Evolutionary conservation across 441 rosid genomes (phyloP).

Genomic region (Breynia disticha): DNA sequence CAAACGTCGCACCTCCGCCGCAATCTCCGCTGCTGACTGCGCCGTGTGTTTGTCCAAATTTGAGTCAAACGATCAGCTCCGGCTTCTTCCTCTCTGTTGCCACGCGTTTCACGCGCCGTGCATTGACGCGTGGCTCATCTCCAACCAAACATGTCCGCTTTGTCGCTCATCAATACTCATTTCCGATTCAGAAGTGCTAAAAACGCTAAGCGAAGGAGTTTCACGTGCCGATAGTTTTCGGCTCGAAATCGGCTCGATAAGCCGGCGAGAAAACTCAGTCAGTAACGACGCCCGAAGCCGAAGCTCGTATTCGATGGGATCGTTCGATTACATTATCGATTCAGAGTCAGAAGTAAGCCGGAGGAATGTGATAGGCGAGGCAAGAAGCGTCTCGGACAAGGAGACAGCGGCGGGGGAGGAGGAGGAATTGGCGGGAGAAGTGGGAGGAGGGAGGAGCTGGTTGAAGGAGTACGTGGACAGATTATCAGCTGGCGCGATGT

Average conservation of each 20-base stretch:
- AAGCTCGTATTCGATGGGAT: conserved; percentile 69
- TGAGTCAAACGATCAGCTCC: conserved; percentile 62
- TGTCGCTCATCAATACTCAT: conserved; percentile 64
- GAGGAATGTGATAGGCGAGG: conserved; percentile 22
- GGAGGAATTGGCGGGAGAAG: conserved; percentile 20
- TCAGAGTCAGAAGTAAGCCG: conserved; percentile 50
- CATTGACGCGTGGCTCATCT: conserved; percentile 63
- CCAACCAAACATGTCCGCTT: conserved; percentile 83
- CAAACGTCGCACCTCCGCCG: conserved; percentile 37
- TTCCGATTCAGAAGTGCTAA: conserved; percentile 51
- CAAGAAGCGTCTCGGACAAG: conserved; percentile 43
- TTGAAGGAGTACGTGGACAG: conserved; percentile 74
- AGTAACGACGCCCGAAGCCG: conserved; percentile 22
- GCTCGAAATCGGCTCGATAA: conserved; percentile 77
- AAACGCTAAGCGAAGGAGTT: conserved; percentile 17
- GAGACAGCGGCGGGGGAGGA: no score
- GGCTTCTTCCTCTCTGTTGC: conserved; percentile 77
- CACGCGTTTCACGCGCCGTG: conserved; percentile 82
- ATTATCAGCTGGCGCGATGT: conserved; percentile 54
- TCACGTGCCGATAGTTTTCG: conserved; percentile 47
- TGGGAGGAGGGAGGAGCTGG: conserved; percentile 81
- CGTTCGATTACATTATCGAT: conserved; percentile 72
- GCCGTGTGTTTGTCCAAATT: conserved; percentile 80
- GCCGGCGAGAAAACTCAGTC: conserved; percentile 38
- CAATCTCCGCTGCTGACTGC: conserved; percentile 41